These are phyloP conservation scores for Hippophae gyantsensis DNA, from an alignment of 306 rosid genomes.

Conservation along the genomic window DNA sequence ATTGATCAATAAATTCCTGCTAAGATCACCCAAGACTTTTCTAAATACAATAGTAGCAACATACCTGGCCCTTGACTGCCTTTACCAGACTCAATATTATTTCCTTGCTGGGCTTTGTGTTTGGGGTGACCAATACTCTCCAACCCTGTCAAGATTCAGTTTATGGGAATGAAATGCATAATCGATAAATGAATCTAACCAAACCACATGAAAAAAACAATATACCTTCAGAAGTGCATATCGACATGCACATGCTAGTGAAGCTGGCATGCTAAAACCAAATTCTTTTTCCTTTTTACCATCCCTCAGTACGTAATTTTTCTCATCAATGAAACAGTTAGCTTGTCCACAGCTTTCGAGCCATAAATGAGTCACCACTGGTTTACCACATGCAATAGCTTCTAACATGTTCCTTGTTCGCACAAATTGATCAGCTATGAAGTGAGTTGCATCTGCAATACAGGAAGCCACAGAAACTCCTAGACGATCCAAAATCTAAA, in stretches of 20 bases:
- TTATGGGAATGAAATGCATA: slow-evolving; percentile 5
- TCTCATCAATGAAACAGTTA: slow-evolving; percentile 80
- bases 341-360: slow-evolving; percentile 93
- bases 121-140: slow-evolving; percentile 74
- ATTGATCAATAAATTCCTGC: background rate
- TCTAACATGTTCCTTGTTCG: slow-evolving; percentile 89
- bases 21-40: background rate
- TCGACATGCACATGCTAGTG: slow-evolving; percentile 56
- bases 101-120: slow-evolving; percentile 74
- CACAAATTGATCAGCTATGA: slow-evolving; percentile 77
- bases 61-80: slow-evolving; percentile 80
- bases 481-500: slow-evolving; percentile 60
- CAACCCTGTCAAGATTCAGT: slow-evolving; percentile 48
- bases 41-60: background rate
- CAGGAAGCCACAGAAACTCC: slow-evolving; percentile 60
- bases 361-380: slow-evolving; percentile 92
- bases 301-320: slow-evolving; percentile 62
- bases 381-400: slow-evolving; percentile 86
- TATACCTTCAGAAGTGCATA: slow-evolving; percentile 68
- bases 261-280: slow-evolving; percentile 78
- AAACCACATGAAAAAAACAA: slow-evolving; percentile 2
- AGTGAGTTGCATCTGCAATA: slow-evolving; percentile 80
- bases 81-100: slow-evolving; percentile 53
- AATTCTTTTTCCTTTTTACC: slow-evolving; percentile 81
- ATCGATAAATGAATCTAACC: slow-evolving; percentile 15